These are phyloP conservation scores for Metarhizium brunneum DNA, from an alignment of 2,329 filamentous ascomycete genomes.

Conservation along the genomic window DNA sequence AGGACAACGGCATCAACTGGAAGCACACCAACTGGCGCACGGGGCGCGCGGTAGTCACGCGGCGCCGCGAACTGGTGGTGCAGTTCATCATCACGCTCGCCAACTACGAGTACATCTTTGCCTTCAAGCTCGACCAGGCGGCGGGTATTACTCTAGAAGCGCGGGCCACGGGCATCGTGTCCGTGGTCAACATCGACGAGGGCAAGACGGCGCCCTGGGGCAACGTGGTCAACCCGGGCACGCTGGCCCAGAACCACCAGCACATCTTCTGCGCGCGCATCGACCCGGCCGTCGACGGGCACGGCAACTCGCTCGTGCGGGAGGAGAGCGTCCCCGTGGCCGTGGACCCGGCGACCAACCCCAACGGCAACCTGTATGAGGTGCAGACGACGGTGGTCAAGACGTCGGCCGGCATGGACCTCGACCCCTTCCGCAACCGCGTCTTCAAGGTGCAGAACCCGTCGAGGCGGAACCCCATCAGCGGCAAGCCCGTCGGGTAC, in stretches of 20 bases:
- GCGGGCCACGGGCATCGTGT: conserved; percentile 32
- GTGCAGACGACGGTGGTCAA: conserved; percentile 35
- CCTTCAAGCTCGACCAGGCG: conserved; percentile 41
- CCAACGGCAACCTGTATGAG: conserved; percentile 35
- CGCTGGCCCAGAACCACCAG: conserved; percentile 57
- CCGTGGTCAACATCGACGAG: conserved; percentile 37
- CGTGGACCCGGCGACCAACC: conserved; percentile 32
- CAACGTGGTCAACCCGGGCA: conserved; percentile 50
- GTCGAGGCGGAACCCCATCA: conserved; percentile 29
- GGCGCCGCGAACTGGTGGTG: conserved; percentile 46
- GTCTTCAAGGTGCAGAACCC: conserved; percentile 42
- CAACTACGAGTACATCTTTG: conserved; percentile 49
- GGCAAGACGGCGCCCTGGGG: conserved; percentile 47
- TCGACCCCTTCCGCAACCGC: conserved; percentile 38
- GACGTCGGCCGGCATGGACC: conserved; percentile 37
- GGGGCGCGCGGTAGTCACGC: conserved; percentile 42
- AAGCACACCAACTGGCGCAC: conserved; percentile 53
- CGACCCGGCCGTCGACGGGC: conserved; percentile 53
- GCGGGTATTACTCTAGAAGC: conserved; percentile 27
- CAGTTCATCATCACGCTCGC: conserved; percentile 54
- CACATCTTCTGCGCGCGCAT: conserved; percentile 56
- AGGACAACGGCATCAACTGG: conserved; percentile 45
- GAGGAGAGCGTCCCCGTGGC: conserved; percentile 34
- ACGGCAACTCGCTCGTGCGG: conserved; percentile 42
- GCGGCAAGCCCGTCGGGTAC: conserved; percentile 37